Conservation (phyloP, 1,139 yeast species). For the Hansenula sp. region DNA sequence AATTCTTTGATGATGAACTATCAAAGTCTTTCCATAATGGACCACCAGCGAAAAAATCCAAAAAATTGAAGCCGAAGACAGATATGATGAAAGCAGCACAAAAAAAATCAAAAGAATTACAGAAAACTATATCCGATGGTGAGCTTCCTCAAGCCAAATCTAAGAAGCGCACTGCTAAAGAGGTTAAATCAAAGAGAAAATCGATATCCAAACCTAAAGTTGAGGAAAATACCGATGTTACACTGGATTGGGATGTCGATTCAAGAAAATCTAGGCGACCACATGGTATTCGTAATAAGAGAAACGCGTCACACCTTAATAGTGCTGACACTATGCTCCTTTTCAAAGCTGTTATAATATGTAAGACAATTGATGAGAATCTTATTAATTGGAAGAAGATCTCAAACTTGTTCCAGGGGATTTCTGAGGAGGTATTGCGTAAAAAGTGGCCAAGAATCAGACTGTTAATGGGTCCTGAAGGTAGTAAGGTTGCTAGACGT, state of each 20-base stretch:
- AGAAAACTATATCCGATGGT: background rate
- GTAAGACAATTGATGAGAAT: slow-evolving; percentile 46
- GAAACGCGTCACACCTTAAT: slow-evolving; percentile 21
- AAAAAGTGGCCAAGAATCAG: slow-evolving; percentile 62
- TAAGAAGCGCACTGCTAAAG: background rate
- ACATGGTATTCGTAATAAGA: slow-evolving; percentile 7
- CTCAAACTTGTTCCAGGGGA: slow-evolving; percentile 37
- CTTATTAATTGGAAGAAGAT: slow-evolving; percentile 57
- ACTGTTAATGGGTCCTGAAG: slow-evolving; percentile 51
- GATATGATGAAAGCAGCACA: background rate
- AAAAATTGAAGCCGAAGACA: background rate
- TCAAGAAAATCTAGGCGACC: background rate
- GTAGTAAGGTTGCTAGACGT: slow-evolving; percentile 46
- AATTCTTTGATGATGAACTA: slow-evolving; percentile 13
- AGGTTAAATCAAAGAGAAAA: background rate
- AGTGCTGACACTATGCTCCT: slow-evolving; percentile 44
- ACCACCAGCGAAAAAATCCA: background rate
- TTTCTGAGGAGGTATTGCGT: slow-evolving; percentile 34
- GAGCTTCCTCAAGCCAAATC: too few species aligned
- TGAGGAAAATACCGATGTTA: too few species aligned
- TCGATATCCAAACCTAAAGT: background rate
- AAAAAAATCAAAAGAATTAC: background rate
- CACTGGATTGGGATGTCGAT: background rate
- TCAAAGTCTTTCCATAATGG: background rate
- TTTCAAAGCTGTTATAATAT: slow-evolving; percentile 59